Percentiles rank a stretch among this genome's conserved stretches.
phyloP scores from a whole-genome alignment of 2,329 filamentous ascomycete genomes.

The Aspergillus viridinutans region DNA sequence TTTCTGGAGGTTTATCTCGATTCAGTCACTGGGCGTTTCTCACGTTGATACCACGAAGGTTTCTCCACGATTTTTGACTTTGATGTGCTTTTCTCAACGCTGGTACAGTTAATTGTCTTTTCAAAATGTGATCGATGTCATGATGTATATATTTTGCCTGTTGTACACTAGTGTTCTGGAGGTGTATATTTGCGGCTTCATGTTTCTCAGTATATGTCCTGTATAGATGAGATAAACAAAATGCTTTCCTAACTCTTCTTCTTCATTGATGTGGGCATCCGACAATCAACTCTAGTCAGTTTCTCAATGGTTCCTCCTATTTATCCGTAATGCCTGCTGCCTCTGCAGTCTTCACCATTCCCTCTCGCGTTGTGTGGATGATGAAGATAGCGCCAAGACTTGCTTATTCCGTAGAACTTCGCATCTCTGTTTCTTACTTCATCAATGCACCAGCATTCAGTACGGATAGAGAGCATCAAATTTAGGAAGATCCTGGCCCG shows the following conservation, averaged over 20 bases:
- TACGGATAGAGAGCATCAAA: neutral
- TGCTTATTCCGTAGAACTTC: neutral
- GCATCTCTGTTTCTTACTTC: neutral
- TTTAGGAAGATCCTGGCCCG: neutral
- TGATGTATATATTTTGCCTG: neutral
- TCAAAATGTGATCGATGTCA: neutral
- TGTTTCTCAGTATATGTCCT: neutral
- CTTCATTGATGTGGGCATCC: neutral
- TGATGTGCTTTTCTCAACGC: neutral
- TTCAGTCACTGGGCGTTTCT: neutral
- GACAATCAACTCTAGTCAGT: too few species aligned
- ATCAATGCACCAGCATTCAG: neutral
- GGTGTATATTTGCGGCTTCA: neutral
- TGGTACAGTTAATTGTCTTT: neutral
- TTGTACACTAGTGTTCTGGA: neutral
- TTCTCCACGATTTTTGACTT: neutral
- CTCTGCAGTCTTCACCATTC: neutral
- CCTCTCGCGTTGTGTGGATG: neutral
- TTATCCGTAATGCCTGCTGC: neutral
- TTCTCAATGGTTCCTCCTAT: neutral
- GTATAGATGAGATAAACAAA: neutral
- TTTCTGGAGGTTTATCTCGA: neutral
- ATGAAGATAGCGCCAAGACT: neutral
- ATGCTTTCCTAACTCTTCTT: neutral
- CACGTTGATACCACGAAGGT: neutral